A percentile compares a stretch with the other conserved stretches of the same genome.
phyloP scores from a whole-genome alignment of 73 alveolate genomes.

The Tetrahymena malaccensis region DNA sequence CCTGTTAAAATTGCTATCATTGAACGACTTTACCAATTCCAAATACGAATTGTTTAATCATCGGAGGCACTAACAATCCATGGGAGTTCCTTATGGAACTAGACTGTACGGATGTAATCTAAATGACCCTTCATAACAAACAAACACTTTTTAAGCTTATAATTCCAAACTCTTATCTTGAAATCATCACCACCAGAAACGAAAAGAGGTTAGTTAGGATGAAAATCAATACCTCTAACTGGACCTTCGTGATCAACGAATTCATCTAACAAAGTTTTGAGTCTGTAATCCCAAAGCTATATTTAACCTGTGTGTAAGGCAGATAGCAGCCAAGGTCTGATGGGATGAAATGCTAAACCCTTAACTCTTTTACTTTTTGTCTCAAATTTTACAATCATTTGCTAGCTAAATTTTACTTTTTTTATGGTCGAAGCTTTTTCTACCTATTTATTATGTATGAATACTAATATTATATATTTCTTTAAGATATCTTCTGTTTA shows the following conservation, averaged over 20 bases:
- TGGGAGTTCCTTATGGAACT: constrained; percentile 98
- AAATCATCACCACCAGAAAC: constrained; percentile 99
- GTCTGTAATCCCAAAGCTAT: constrained; percentile 92
- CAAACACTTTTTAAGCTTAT: constrained; percentile 65
- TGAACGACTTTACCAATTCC: constrained; percentile 97
- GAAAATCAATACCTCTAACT: constrained; percentile 54
- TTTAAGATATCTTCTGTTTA: background rate
- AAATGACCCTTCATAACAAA: constrained; percentile 91
- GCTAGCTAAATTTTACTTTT: background rate
- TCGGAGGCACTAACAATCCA: constrained; percentile 95
- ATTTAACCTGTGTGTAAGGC: constrained; percentile 87
- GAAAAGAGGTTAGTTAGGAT: constrained; percentile 79
- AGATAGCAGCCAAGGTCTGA: constrained; percentile 94
- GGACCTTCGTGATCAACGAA: constrained; percentile 91
- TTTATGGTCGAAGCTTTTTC: constrained; percentile 12
- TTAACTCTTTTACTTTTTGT: constrained; percentile 94
- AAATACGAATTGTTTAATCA: constrained; percentile 73
- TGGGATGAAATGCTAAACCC: constrained; percentile 97
- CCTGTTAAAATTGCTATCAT: constrained; percentile 87
- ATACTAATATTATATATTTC: background rate
- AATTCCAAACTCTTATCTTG: constrained; percentile 86
- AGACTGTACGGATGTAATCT: constrained; percentile 96
- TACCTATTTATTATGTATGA: background rate
- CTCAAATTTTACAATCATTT: constrained; percentile 91
- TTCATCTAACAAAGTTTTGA: constrained; percentile 82